A percentile compares a stretch with the other conserved stretches of the same genome.
These are phyloP conservation scores for Silybum marianum DNA, from an alignment of 129 eudicot species.

Conservation along the genomic window DNA sequence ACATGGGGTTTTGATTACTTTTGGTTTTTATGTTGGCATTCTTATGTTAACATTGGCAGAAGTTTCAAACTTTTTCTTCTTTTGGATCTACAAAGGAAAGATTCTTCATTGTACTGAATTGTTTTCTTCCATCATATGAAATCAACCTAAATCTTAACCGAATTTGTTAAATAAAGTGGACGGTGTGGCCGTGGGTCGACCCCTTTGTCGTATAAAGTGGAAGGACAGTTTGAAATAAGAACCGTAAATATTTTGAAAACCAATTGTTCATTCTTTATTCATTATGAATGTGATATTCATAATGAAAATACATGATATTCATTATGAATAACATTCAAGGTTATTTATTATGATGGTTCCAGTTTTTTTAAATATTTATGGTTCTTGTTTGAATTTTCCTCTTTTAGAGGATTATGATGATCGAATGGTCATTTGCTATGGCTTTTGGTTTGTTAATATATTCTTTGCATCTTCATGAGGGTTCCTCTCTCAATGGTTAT, in stretches of 20 bases:
- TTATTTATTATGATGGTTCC: not conserved
- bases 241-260: not conserved
- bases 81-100: slow-evolving; percentile 23
- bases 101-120: slow-evolving; percentile 19
- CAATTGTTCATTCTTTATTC: not conserved
- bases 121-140: slow-evolving; percentile 20
- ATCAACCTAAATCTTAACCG: slow-evolving; percentile 21
- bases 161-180: slow-evolving; percentile 8
- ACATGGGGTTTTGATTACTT: slow-evolving; percentile 31
- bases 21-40: slow-evolving; percentile 22
- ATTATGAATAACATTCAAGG: not conserved
- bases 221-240: not conserved
- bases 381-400: not conserved
- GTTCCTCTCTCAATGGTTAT: not conserved
- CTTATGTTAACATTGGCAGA: slow-evolving; percentile 19
- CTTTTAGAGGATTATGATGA: not conserved
- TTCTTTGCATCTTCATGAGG: not conserved
- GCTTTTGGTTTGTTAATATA: not conserved
- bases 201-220: slow-evolving; percentile 8
- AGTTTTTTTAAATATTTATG: not conserved
- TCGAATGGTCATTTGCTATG: not conserved
- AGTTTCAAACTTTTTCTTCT: slow-evolving; percentile 26
- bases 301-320: not conserved
- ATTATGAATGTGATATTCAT: not conserved
- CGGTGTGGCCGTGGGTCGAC: slow-evolving; percentile 5